Base-by-base conservation (phyloP, 805 yeast genomes). In the Pichia paraexigua region DNA sequence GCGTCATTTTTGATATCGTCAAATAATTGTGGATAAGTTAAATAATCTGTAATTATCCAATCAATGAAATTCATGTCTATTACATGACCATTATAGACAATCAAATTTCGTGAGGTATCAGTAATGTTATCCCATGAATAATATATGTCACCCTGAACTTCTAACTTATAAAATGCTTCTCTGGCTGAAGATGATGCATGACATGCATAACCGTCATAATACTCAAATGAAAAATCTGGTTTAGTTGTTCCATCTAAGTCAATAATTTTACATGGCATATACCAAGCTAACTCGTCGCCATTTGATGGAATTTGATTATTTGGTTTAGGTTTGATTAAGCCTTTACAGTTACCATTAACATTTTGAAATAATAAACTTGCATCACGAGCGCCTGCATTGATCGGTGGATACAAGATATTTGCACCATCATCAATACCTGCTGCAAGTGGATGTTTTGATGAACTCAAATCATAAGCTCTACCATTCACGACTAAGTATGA, bases 21-120 rank as follows among this genome's bases (percentile, higher is more conserved):
- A 61, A 91, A 91, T 41, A 85, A 64, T 0, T 69, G 70, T 2
- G 98, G 97, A 62, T 85, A 87, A 5, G 78, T 76, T 8, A 91
- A 65, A 58, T 89, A 88, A 54, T 79, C 80, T 5, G 71, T 67
- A 57, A 79, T 81, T 49, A 94, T 74, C 92, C 96, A 89, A 58
- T 83, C 72, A 41, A 94, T 65, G 51, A 89, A 71, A 60, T 79
- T 80, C 63, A 94, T 73, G 66, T 94, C 97, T 42, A 94, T 74
- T 12, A 94, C 97, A 58, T 80, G 78, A 10, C 99, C 98, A 47
- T 90, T 85, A 69, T 85, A 92, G 3, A 91, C 97, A 30, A 90
- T 83, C 62, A 94, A 75, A 57, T 85, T 85, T 66, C 96, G 77
- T 6, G 83, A 67, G 25, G 83, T 69, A 62, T 83, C 82, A 54